Percentiles rank a stretch among this genome's conserved stretches.
Conservation (phyloP, 257 asterid species). For the Haberlea rhodopensis region DNA sequence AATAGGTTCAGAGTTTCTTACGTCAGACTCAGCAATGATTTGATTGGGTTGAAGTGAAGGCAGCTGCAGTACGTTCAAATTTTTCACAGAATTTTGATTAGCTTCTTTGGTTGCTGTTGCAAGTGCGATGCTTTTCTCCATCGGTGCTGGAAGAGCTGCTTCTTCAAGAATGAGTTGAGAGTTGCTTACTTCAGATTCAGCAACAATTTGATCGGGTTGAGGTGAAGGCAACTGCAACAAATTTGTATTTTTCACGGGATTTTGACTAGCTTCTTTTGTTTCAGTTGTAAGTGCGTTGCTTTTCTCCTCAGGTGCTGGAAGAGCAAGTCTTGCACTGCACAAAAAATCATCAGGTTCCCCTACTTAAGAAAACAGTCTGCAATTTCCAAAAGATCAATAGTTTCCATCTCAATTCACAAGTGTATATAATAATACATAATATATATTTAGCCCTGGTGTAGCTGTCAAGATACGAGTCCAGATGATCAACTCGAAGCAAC, state of each 20-base stretch:
- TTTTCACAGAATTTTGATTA: slow-evolving; percentile 38
- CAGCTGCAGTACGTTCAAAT: slow-evolving; percentile 49
- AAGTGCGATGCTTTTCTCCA: slow-evolving; percentile 52
- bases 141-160: slow-evolving; percentile 35
- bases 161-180: slow-evolving; percentile 56
- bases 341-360: slow-evolving; percentile 27
- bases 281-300: slow-evolving; percentile 47
- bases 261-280: slow-evolving; percentile 40
- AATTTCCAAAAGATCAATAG: slow-evolving; percentile 7
- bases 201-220: slow-evolving; percentile 35
- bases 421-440: too few species aligned
- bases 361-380: slow-evolving; percentile 22
- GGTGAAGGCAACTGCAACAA: slow-evolving; percentile 63
- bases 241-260: slow-evolving; percentile 36
- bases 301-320: slow-evolving; percentile 74
- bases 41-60: slow-evolving; percentile 48
- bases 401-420: too few species aligned
- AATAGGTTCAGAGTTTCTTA: slow-evolving; percentile 51
- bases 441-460: too few species aligned
- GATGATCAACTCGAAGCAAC: too few species aligned
- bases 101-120: slow-evolving; percentile 44
- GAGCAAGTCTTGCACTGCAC: slow-evolving; percentile 88
- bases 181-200: slow-evolving; percentile 33
- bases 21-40: slow-evolving; percentile 28
- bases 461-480: too few species aligned